Percentiles rank a stretch among this genome's conserved stretches.
These are phyloP conservation scores for Yamadazyma nakazawae DNA, from an alignment of 805 yeast genomes.

Conservation along the genomic window DNA sequence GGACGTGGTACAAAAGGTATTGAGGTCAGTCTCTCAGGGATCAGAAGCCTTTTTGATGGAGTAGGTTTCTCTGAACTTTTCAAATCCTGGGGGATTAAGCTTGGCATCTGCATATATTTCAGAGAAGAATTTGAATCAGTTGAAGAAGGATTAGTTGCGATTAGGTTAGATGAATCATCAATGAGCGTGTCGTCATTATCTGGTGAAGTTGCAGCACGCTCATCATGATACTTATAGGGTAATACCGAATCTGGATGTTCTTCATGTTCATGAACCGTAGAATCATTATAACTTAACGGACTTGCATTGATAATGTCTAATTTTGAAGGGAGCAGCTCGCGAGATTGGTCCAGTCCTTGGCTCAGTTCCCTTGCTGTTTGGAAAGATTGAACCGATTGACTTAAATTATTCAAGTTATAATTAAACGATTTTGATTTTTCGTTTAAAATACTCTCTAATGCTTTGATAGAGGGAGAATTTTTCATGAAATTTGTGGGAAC, in stretches of 20 bases:
- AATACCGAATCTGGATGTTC: not conserved
- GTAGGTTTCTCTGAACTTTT: not conserved
- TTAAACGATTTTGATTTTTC: conserved; percentile 18
- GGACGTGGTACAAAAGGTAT: not conserved
- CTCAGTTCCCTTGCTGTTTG: conserved; percentile 13
- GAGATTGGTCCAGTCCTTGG: not conserved
- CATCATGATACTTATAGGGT: not conserved
- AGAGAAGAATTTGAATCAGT: not conserved
- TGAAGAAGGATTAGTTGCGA: not conserved
- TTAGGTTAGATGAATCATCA: conserved; percentile 14
- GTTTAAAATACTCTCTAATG: conserved; percentile 33
- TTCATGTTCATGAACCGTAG: conserved; percentile 12
- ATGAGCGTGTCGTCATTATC: conserved; percentile 27
- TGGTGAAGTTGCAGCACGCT: conserved; percentile 1
- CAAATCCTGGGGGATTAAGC: conserved; percentile 12
- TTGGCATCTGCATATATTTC: conserved; percentile 15
- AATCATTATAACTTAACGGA: conserved; percentile 12
- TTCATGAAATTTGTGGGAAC: conserved; percentile 30
- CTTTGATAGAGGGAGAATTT: conserved; percentile 40
- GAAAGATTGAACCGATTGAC: conserved; percentile 11
- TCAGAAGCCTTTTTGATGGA: not conserved
- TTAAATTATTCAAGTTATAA: conserved; percentile 11
- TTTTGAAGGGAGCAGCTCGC: not conserved
- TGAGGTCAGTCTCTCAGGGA: not conserved
- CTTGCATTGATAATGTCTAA: conserved; percentile 5